These are phyloP conservation scores for Zanthoxylum bungeanum DNA, from an alignment of 345 rosid genomes.

Conservation along the genomic window DNA sequence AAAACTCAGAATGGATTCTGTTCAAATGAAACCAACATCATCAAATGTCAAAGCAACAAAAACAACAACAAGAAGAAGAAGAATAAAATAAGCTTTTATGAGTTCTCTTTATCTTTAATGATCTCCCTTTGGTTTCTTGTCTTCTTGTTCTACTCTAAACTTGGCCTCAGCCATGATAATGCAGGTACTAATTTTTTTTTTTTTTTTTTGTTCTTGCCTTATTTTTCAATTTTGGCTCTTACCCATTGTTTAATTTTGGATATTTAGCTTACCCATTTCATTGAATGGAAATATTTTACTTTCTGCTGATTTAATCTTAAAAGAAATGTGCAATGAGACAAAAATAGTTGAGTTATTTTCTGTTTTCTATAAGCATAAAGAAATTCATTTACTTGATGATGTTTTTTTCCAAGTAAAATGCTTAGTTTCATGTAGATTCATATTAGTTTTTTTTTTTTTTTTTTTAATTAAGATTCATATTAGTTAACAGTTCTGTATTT, in stretches of 20 bases:
- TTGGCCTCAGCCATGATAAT: slow-evolving; percentile 60
- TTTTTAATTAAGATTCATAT: too few relatives aligned
- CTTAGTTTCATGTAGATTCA: neutral
- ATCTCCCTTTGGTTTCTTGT: slow-evolving; percentile 64
- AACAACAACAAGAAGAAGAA: neutral
- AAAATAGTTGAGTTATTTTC: too few relatives aligned
- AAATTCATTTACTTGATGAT: neutral
- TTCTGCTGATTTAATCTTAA: neutral
- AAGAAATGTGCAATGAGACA: neutral
- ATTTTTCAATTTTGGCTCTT: neutral
- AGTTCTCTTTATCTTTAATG: slow-evolving; percentile 55
- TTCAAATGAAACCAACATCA: slow-evolving; percentile 16
- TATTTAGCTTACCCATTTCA: slow-evolving; percentile 10
- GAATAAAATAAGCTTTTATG: slow-evolving; percentile 25
- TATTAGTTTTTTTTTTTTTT: neutral
- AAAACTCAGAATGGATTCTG: slow-evolving; percentile 26
- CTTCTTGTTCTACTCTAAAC: slow-evolving; percentile 53
- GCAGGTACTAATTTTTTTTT: slow-evolving; percentile 44
- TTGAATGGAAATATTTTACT: neutral
- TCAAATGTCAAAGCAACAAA: slow-evolving; percentile 23
- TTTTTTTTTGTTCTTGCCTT: neutral
- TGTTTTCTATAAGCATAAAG: neutral
- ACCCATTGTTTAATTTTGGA: neutral
- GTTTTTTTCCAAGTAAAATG: neutral
- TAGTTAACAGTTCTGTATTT: neutral